phyloP scores from a whole-genome alignment of 2,329 filamentous ascomycete genomes.

The Aspergillus sergii region DNA sequence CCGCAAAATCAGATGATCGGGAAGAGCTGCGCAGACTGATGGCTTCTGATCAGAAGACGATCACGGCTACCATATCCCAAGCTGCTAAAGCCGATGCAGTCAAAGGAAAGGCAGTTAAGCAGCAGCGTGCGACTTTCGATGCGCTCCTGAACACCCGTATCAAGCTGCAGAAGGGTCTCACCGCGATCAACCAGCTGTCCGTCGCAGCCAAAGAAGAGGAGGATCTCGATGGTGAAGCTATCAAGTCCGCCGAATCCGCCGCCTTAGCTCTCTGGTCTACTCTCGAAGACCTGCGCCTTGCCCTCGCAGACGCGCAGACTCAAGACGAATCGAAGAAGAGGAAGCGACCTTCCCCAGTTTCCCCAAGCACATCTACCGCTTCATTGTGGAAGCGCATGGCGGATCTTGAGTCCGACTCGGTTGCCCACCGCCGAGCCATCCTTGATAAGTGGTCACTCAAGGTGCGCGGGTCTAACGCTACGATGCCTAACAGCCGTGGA shows the following conservation, averaged over 20 bases:
- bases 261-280: constrained; percentile 84
- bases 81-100: constrained; percentile 75
- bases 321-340: constrained; percentile 42
- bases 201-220: constrained; percentile 44
- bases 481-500: constrained; percentile 59
- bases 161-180: constrained; percentile 85
- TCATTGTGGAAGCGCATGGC: constrained; percentile 75
- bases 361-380: constrained; percentile 57
- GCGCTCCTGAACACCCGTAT: constrained; percentile 87
- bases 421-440: constrained; percentile 66
- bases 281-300: constrained; percentile 48
- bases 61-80: constrained; percentile 65
- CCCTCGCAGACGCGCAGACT: constrained; percentile 41
- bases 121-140: constrained; percentile 84
- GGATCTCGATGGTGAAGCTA: constrained; percentile 44
- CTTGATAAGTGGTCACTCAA: constrained; percentile 92
- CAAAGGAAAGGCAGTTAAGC: constrained; percentile 84
- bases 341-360: constrained; percentile 54
- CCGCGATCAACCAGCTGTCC: constrained; percentile 75
- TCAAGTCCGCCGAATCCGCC: constrained; percentile 81
- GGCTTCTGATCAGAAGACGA: constrained; percentile 66
- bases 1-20: constrained; percentile 43
- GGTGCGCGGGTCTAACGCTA: constrained; percentile 58
- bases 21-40: constrained; percentile 69
- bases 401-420: constrained; percentile 62